Evolutionary conservation across 331 rosid genomes (phyloP), one percentile per base, ranked within the genome.

Genomic region (Quercus phellos): DNA sequence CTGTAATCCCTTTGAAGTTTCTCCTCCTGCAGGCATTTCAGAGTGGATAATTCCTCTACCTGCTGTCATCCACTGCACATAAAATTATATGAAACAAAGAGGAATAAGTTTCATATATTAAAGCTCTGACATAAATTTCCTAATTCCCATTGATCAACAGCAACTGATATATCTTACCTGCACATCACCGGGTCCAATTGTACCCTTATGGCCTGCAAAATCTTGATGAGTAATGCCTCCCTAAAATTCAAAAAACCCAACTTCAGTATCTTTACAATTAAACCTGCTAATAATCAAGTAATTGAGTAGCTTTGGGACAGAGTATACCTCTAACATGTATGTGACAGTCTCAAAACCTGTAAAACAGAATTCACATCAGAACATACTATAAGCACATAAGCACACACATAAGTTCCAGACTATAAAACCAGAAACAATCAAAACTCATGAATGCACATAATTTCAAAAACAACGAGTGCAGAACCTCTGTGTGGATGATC

Each of bases 41-140:
- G 99, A 94, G 85, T 94, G 99, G 77, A 94, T 78, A 22, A 94
- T 94, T 66, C 99, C 99, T 85, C 98, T 88, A 35, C 99, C 99
- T 54, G 98, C 98, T 5, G 99, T 92, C 98, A 94, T 94, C 99
- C 99, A 94, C 98, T 92, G 90, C 76, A 42, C 74, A 73, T 42
- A 60, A 26, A 32, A 32, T 26, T 51, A 9, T 5, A 50, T 34
- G 34, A 42, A 12, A 77, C 11, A 43, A 68, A 5, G 6, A 54
- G 17, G n/a, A 73, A 50, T 4, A 70, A 46, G 5, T 9, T 27
- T 50, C 68, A 4, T 2, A n/a, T 17, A 5, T 1, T 38, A 38
- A 38, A 38, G 46, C 46, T 38, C 11, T 8, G 46, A 38, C 11
- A 55, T 6, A 24, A 17, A 9, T 22, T 14, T 6, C 18, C 30